A percentile compares a stretch with the other conserved stretches of the same genome.
Conservation (phyloP, 1,284 basidiomycete genomes). For the Hypsizygus ulmarius region DNA sequence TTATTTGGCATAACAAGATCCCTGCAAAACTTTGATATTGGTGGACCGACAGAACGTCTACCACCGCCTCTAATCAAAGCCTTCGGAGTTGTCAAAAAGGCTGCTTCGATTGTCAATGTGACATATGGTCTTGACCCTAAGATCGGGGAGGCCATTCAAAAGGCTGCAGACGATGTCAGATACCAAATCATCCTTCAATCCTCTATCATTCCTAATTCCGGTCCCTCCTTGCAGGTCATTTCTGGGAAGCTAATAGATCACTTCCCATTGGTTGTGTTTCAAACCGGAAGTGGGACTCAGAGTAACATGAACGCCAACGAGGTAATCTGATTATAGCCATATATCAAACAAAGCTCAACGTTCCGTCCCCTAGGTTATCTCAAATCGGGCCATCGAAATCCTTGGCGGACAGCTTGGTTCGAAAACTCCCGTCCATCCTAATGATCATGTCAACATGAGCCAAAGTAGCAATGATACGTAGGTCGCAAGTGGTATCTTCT, state of each 20-base stretch:
- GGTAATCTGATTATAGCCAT: slow-evolving; percentile 35
- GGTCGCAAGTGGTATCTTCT: slow-evolving; percentile 19
- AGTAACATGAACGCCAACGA: slow-evolving; percentile 99
- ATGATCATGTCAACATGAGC: slow-evolving; percentile 99
- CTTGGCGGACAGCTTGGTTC: slow-evolving; percentile 94
- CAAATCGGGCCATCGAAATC: slow-evolving; percentile 97
- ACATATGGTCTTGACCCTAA: slow-evolving; percentile 90
- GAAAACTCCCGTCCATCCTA: slow-evolving; percentile 98
- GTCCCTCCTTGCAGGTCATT: slow-evolving; percentile 67
- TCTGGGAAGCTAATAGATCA: slow-evolving; percentile 92
- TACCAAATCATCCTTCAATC: background rate
- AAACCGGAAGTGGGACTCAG: slow-evolving; percentile 98
- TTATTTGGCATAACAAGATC: slow-evolving; percentile 51
- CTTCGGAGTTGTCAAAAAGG: slow-evolving; percentile 97
- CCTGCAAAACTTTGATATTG: slow-evolving; percentile 98
- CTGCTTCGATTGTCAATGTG: slow-evolving; percentile 90
- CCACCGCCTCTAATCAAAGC: slow-evolving; percentile 96
- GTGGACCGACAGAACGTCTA: slow-evolving; percentile 89
- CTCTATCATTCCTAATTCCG: slow-evolving; percentile 4
- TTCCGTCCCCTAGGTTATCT: slow-evolving; percentile 72
- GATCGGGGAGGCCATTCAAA: slow-evolving; percentile 85
- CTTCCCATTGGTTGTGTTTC: slow-evolving; percentile 99
- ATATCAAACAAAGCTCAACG: background rate
- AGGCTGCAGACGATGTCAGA: slow-evolving; percentile 90
- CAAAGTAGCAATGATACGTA: slow-evolving; percentile 99